A percentile compares a stretch with the other conserved stretches of the same genome.
phyloP scores from a whole-genome alignment of 2,329 filamentous ascomycete genomes.

The Aaosphaeria pasadenensis region DNA sequence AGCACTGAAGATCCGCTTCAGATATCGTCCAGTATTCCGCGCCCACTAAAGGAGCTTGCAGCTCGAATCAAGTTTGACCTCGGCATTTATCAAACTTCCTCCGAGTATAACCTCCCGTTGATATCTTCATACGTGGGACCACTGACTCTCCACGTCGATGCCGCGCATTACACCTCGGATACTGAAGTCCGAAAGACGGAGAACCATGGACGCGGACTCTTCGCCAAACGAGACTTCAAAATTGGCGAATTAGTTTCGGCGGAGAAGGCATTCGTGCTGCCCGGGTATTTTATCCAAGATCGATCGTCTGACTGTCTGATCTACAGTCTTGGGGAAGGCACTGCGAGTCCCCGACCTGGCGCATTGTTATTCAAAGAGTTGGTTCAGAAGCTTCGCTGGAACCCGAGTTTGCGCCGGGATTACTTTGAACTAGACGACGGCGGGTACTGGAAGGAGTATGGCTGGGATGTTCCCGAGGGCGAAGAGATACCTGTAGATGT shows the following conservation, averaged over 20 bases:
- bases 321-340: conserved; percentile 23
- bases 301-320: conserved; percentile 14
- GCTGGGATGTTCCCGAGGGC: conserved; percentile 31
- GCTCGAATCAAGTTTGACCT: conserved; percentile 20
- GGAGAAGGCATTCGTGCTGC: conserved; percentile 52
- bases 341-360: conserved; percentile 30
- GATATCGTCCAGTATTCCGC: conserved; percentile 11
- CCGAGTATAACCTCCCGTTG: conserved; percentile 14
- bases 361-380: conserved; percentile 42
- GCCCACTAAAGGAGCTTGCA: conserved; percentile 15
- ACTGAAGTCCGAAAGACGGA: conserved; percentile 36
- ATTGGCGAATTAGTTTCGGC: conserved; percentile 54
- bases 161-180: conserved; percentile 17
- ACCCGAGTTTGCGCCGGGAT: conserved; percentile 28
- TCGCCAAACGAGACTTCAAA: conserved; percentile 47
- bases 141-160: conserved; percentile 19
- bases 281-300: conserved; percentile 37
- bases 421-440: conserved; percentile 38
- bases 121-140: conserved; percentile 20
- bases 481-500: conserved; percentile 41
- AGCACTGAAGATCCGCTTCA: conserved; percentile 11
- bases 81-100: conserved; percentile 10
- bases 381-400: conserved; percentile 48
- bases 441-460: conserved; percentile 16
- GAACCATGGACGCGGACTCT: conserved; percentile 49